Base-by-base conservation (phyloP, 192 early-diverging fungal genomes). In the Radiomyces spectabilis region DNA sequence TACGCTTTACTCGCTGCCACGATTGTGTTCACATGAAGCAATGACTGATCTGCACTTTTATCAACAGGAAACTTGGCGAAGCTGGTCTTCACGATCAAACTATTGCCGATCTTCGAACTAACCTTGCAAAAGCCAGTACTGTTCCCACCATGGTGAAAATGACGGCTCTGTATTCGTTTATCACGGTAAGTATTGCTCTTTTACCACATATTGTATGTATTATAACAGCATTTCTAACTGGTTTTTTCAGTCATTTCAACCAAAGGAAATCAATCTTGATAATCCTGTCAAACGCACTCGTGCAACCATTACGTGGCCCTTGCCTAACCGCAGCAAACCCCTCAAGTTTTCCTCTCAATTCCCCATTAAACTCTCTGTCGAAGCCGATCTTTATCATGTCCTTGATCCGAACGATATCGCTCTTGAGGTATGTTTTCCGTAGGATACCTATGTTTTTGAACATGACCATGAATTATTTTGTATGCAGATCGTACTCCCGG, bases 21-120 rank as follows among this genome's bases (percentile, higher is more conserved):
- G 45, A 44, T 12, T 56, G 46, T 37, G 26, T 65, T 21, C 45
- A 51, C 4, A 53, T 43, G 0, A 15, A 41, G 10, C 12, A 33
- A 45, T 26, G 12, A 16, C 15, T 13, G 15, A 33, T 21, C 7
- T 4, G 34, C 19, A 2, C 6, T 31, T 24, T 26, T 21, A 10
- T 26, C 6, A 7, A 26, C 40, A 65, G 63, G 30, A n/a, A 16
- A 16, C 49, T 59, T 12, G 45, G 56, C 2, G 48, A 53, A 24
- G 49, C 65, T 32, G 42, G 56, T 18, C 31, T 44, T 2, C 51
- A 65, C 16, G 31, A 58, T 35, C 22, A 31, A 3, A 33, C 42
- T 18, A 41, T 77, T 2, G 46, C 42, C 24, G 62, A 71, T 45
- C 58, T 77, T 5, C 65, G 72, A 18, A 41, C 51, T 12, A 53